Evolutionary conservation across 2,329 filamentous ascomycete species (phyloP).

Genomic region (Scedosporium minutisporum): DNA sequence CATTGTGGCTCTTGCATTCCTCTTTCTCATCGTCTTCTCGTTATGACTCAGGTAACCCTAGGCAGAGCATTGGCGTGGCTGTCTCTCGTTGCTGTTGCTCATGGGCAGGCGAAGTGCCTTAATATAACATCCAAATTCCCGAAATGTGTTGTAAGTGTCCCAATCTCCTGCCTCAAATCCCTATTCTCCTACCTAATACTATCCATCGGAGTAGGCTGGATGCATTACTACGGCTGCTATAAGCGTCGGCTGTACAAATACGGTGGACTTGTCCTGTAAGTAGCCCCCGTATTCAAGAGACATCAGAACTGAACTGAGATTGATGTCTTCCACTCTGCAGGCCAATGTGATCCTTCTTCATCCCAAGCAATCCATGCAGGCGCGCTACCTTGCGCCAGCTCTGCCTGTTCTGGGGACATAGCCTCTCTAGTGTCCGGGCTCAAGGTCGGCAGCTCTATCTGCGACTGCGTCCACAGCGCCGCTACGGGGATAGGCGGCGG

Average conservation of each 20-base stretch:
- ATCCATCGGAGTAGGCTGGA: not conserved
- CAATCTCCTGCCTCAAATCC: not conserved
- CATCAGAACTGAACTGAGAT: no score
- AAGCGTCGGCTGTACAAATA: not conserved
- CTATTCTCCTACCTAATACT: no score
- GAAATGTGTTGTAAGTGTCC: not conserved
- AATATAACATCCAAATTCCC: constrained; percentile 3
- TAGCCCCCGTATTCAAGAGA: not conserved
- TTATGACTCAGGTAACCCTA: no score
- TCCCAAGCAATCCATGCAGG: not conserved
- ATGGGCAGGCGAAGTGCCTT: not conserved
- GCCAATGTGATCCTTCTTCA: not conserved
- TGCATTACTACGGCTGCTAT: not conserved
- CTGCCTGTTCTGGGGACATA: not conserved
- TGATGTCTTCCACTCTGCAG: not conserved
- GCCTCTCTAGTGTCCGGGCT: not conserved
- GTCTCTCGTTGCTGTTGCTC: not conserved
- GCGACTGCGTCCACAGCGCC: not conserved
- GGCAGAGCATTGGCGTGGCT: not conserved
- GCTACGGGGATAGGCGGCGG: not conserved
- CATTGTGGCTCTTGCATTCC: no score
- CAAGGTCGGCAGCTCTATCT: not conserved
- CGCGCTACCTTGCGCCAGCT: not conserved
- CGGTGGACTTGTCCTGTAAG: constrained; percentile 4
- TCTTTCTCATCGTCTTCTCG: no score